Percentiles rank a stretch among this genome's conserved stretches.
Evolutionary conservation across 345 rosid species (phyloP).

Genomic region (Raphanus sativus): DNA sequence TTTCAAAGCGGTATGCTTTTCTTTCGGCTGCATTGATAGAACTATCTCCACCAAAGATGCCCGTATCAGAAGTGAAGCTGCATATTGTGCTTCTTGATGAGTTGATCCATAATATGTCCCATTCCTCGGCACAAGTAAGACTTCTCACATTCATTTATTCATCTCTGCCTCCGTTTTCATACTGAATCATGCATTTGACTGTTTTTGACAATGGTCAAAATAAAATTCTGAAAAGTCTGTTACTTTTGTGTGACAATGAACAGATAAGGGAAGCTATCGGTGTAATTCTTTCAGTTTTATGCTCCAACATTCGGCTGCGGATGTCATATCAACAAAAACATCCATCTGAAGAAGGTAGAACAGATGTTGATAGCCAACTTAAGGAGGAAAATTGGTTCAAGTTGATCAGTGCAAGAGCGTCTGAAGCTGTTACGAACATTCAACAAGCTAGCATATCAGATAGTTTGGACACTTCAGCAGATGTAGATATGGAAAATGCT

Average conservation of each 20-base stretch:
- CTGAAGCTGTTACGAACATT: constrained; percentile 68
- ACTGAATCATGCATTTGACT: constrained; percentile 12
- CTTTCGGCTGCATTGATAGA: constrained; percentile 91
- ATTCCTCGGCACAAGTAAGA: constrained; percentile 96
- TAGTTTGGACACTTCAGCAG: constrained; percentile 48
- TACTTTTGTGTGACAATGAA: constrained; percentile 28
- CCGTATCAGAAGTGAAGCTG: constrained; percentile 64
- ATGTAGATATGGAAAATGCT: constrained; percentile 49
- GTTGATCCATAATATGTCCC: constrained; percentile 81
- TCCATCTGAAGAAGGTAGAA: constrained; percentile 48
- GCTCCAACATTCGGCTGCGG: constrained; percentile 84
- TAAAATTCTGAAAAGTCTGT: constrained; percentile 14
- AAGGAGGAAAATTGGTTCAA: constrained; percentile 67
- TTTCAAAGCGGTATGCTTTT: constrained; percentile 95
- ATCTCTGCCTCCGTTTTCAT: constrained; percentile 4
- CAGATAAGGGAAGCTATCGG: constrained; percentile 98
- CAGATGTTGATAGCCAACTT: constrained; percentile 42
- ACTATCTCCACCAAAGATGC: constrained; percentile 84
- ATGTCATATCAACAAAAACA: constrained; percentile 45
- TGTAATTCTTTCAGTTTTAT: constrained; percentile 74
- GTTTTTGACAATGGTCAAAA: background rate
- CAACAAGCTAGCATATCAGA: constrained; percentile 69
- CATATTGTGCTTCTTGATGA: constrained; percentile 73
- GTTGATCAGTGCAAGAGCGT: constrained; percentile 62
- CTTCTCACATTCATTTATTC: constrained; percentile 8